Evolutionary conservation across 2,329 filamentous ascomycete species (phyloP), one percentile per base, ranked within the genome.

Genomic region (Chaetomiaceae sp.): DNA sequence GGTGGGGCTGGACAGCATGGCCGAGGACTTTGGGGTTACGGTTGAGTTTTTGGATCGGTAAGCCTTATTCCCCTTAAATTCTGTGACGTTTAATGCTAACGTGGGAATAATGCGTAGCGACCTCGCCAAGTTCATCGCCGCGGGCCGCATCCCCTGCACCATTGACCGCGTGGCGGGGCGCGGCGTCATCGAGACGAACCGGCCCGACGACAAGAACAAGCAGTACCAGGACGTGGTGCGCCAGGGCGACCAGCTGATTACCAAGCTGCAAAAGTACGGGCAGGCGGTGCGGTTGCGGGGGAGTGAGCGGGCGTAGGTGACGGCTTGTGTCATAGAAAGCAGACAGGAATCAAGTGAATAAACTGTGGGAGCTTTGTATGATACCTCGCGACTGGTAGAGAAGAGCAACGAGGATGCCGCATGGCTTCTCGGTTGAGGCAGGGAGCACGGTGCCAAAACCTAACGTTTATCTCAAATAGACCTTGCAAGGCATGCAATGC

Each of bases 161-260:
- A 97, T 99, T 64, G 94, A 99, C 74, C 89, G 94, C 51, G 94
- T 99, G 60, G 89, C 91, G 55, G 94, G 92, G 62, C 94, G 95
- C 71, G 92, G 92, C 48, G 88, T 97, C 63, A 97, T 99, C 65
- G 94, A 97, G 80, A 99, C 94, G 40, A 96, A 96, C 76, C 83
- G 94, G 51, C 91, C 92, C 8, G 94, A 97, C 69, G 91, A 96
- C 76, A 99, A 99, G 85, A 97, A 97, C 80, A 96, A 96, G 81
- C 94, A 99, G 76, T 99, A 99, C 74, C 88, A 91, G 65, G 94
- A 99, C 65, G 91, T 97, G 34, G 91, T 99, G 57, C 94, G 94
- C 76, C 94, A 97, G 70, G 94, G 94, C 29, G 94, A 99, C 72
- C 89, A 95, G 73, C 80, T 99, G 59, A 97, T 99, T 70, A 99